Conservation (phyloP, 345 rosid genomes). For the Hypericum androsaemum region DNA sequence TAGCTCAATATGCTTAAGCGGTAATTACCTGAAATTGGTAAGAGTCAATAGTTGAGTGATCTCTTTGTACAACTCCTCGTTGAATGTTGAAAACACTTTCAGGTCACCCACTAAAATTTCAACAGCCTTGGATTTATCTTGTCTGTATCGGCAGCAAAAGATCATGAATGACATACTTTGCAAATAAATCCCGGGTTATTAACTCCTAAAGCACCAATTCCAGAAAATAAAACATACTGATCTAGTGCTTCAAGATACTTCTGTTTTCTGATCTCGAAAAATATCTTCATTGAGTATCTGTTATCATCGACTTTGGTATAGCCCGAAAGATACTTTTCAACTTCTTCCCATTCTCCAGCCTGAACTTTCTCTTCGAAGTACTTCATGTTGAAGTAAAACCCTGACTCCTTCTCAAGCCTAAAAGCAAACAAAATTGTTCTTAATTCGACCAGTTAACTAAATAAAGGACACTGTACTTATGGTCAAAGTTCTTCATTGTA, state of each 20-base stretch:
- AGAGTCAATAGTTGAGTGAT: not conserved
- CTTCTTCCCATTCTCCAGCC: constrained; percentile 3
- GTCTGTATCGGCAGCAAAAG: not conserved
- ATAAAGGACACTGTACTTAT: too few species aligned
- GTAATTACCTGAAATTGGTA: constrained; percentile 2
- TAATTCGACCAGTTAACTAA: too few species aligned
- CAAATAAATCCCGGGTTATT: not conserved
- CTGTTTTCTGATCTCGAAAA: constrained; percentile 4
- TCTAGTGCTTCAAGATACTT: constrained; percentile 5
- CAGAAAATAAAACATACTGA: not conserved
- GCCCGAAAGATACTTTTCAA: constrained; percentile 3
- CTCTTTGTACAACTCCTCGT: constrained; percentile 1
- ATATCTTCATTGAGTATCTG: constrained; percentile 4
- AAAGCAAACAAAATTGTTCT: too few species aligned
- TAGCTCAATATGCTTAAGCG: too few species aligned
- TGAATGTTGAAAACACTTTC: constrained; percentile 6
- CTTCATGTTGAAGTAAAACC: constrained; percentile 6
- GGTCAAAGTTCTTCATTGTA: too few species aligned
- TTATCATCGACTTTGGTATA: constrained; percentile 5
- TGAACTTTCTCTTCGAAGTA: constrained; percentile 1
- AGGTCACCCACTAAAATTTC: constrained; percentile 4
- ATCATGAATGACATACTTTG: not conserved
- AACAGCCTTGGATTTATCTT: not conserved
- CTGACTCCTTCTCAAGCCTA: constrained; percentile 3
- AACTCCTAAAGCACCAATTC: not conserved